Conservation (phyloP, 345 rosid genomes). For the Brassica napus region Da-Ae NC_063439.1:26523001-26523500, state of each 20-base stretch:
- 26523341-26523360: conserved; percentile 89
- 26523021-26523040: conserved; percentile 12
- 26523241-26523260: conserved; percentile 41
- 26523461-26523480: conserved; percentile 18
- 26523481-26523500: not conserved
- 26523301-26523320: conserved; percentile 9
- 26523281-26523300: not conserved
- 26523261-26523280: not conserved
- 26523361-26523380: conserved; percentile 91
- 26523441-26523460: conserved; percentile 95
- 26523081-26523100: conserved; percentile 91
- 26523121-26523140: conserved; percentile 76
- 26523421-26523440: conserved; percentile 94
- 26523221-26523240: conserved; percentile 97
- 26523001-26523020: not conserved
- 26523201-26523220: conserved; percentile 96
- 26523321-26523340: conserved; percentile 91
- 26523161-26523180: conserved; percentile 86
- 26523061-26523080: conserved; percentile 45
- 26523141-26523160: conserved; percentile 69
- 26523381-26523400: conserved; percentile 95
- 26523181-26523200: conserved; percentile 97
- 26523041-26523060: not conserved
- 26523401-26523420: conserved; percentile 94
- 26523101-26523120: conserved; percentile 92